These are phyloP conservation scores for Salix purpurea DNA, from an alignment of 345 rosid genomes.

Conservation along the genomic window DNA sequence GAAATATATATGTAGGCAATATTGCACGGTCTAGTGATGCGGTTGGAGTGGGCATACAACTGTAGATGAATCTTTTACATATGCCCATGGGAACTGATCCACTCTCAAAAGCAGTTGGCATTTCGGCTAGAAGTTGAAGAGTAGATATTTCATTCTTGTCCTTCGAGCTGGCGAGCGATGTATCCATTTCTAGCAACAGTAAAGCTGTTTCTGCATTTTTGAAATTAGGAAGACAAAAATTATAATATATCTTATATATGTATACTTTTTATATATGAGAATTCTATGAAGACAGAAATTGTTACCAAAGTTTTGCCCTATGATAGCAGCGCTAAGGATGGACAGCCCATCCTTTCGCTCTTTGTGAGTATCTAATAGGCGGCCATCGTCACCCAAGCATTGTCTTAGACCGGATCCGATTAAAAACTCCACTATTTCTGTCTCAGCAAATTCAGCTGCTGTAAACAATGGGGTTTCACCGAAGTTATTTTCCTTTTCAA, in stretches of 20 bases:
- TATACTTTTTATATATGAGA: too few relatives aligned
- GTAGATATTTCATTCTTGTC: background rate
- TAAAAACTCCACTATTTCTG: too few relatives aligned
- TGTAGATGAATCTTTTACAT: background rate
- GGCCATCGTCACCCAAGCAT: too few relatives aligned
- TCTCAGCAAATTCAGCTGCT: too few relatives aligned
- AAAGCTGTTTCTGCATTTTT: slow-evolving; percentile 15
- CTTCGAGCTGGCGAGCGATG: background rate
- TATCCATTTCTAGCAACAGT: slow-evolving; percentile 2
- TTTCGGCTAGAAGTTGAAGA: slow-evolving; percentile 19
- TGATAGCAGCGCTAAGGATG: slow-evolving; percentile 27
- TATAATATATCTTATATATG: too few relatives aligned
- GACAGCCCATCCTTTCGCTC: background rate
- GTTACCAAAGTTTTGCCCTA: slow-evolving; percentile 22
- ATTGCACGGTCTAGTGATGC: too few relatives aligned
- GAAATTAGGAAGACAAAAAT: background rate
- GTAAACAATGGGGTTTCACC: too few relatives aligned
- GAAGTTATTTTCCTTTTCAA: fast-evolving
- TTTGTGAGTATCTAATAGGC: too few relatives aligned
- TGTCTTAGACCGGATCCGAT: too few relatives aligned
- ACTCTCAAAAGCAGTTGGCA: background rate
- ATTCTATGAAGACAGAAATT: background rate
- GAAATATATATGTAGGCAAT: too few relatives aligned
- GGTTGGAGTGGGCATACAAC: background rate
- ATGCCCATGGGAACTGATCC: background rate